Conservation (phyloP, 352 stramenopile genomes). For the Blastocystis sp. region DNA sequence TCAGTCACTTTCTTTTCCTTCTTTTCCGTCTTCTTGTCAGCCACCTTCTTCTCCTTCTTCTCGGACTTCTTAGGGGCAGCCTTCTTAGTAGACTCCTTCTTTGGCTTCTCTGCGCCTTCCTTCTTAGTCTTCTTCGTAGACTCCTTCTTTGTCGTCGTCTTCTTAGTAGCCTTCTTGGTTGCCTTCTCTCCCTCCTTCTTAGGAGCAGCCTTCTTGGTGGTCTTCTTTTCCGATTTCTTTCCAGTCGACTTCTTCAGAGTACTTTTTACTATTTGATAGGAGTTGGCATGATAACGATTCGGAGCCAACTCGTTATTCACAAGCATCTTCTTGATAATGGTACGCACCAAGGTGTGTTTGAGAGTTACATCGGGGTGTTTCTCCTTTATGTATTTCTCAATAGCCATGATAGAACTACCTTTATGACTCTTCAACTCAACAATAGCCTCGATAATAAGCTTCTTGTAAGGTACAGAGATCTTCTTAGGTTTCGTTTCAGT, state of each 20-base stretch:
- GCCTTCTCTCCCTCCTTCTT: conserved; percentile 52
- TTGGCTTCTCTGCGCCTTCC: background rate
- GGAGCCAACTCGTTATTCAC: conserved; percentile 22
- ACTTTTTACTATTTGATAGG: conserved; percentile 26
- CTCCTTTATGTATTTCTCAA: conserved; percentile 61
- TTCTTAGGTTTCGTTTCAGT: conserved; percentile 45
- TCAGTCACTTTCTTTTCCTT: background rate
- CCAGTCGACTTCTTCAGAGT: background rate
- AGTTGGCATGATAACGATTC: conserved; percentile 28
- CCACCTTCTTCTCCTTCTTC: conserved; percentile 31
- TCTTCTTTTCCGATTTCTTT: conserved; percentile 17
- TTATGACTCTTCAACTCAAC: background rate
- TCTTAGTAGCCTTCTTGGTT: conserved; percentile 21
- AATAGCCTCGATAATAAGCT: conserved; percentile 34
- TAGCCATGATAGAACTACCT: conserved; percentile 42
- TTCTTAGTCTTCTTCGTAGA: conserved; percentile 58
- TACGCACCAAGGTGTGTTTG: conserved; percentile 35
- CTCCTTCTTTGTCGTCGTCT: background rate
- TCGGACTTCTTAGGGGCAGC: conserved; percentile 27
- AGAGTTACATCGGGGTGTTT: conserved; percentile 35
- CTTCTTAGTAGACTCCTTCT: conserved; percentile 50
- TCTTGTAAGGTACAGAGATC: conserved; percentile 54
- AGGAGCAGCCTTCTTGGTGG: conserved; percentile 17
- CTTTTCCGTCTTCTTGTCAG: conserved; percentile 17
- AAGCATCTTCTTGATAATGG: conserved; percentile 48